phyloP scores from a whole-genome alignment of 768 basidiomycete genomes.

The Hygrophoropsis aurantiaca region DNA sequence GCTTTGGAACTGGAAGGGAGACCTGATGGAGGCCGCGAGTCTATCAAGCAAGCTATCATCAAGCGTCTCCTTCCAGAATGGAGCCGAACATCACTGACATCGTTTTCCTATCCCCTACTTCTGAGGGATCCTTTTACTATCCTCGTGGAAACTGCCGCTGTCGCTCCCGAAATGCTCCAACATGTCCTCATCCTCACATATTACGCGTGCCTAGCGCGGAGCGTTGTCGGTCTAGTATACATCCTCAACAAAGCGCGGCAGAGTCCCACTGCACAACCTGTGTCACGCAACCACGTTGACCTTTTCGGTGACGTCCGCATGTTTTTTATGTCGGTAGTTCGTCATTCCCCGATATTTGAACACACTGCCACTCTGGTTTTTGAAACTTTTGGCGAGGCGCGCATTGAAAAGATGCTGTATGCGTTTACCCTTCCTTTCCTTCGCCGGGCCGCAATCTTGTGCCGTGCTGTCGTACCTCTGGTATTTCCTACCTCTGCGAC shows the following conservation, averaged over 20 bases:
- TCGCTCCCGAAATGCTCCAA: slow-evolving; percentile 85
- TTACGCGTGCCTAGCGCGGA: slow-evolving; percentile 86
- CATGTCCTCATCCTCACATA: slow-evolving; percentile 88
- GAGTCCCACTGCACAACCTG: slow-evolving; percentile 44
- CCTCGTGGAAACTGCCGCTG: slow-evolving; percentile 85
- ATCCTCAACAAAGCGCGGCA: slow-evolving; percentile 72
- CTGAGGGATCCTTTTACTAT: slow-evolving; percentile 89
- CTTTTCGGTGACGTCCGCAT: slow-evolving; percentile 84
- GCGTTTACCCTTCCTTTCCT: slow-evolving; percentile 91
- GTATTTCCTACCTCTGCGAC: slow-evolving; percentile 54
- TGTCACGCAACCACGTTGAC: slow-evolving; percentile 55
- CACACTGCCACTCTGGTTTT: slow-evolving; percentile 81
- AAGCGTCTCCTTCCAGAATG: slow-evolving; percentile 90
- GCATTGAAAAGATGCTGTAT: slow-evolving; percentile 85
- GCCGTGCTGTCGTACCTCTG: slow-evolving; percentile 68
- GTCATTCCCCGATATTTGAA: slow-evolving; percentile 85
- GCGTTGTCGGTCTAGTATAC: slow-evolving; percentile 83
- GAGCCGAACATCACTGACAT: slow-evolving; percentile 81
- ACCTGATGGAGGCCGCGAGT: slow-evolving; percentile 73
- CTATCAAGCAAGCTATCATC: slow-evolving; percentile 81
- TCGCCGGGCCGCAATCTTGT: slow-evolving; percentile 82
- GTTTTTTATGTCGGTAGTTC: slow-evolving; percentile 89
- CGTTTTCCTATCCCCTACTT: slow-evolving; percentile 82
- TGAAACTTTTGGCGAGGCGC: slow-evolving; percentile 76
- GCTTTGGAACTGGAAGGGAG: slow-evolving; percentile 68